These are phyloP conservation scores for Apiospora malaysiana DNA, from an alignment of 2,329 filamentous ascomycete genomes.

Conservation along the genomic window DNA sequence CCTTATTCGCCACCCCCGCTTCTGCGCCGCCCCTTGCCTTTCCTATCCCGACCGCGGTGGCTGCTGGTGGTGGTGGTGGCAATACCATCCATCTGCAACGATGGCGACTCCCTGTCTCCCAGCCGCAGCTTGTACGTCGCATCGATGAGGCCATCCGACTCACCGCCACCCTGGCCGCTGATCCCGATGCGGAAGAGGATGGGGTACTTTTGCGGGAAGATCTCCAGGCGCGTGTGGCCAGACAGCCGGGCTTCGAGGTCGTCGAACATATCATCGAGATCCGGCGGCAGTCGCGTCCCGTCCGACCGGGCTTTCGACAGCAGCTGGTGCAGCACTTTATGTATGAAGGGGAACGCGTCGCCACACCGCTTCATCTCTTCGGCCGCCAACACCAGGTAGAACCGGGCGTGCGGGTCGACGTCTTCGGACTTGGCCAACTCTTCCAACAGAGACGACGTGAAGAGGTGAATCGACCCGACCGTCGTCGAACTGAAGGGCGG, in stretches of 20 bases:
- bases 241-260: constrained; percentile 17
- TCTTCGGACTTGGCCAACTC: constrained; percentile 5
- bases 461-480: constrained; percentile 15
- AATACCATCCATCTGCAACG: background rate
- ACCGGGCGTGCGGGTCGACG: constrained; percentile 9
- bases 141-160: background rate
- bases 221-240: background rate
- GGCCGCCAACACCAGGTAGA: constrained; percentile 19
- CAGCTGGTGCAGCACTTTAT: constrained; percentile 7
- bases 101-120: background rate
- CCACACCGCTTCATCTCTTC: constrained; percentile 20
- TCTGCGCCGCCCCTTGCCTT: constrained; percentile 1
- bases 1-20: background rate
- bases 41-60: background rate
- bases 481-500: constrained; percentile 22
- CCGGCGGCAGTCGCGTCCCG: background rate
- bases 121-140: constrained; percentile 14
- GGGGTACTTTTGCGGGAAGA: constrained; percentile 3
- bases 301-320: background rate
- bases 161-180: background rate
- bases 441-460: constrained; percentile 16
- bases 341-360: constrained; percentile 12
- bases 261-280: background rate
- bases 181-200: constrained; percentile 9
- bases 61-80: too few species aligned